These are phyloP conservation scores for Diaporthe sp. DNA, from an alignment of 2,329 filamentous ascomycete species.

Conservation along the genomic window DNA sequence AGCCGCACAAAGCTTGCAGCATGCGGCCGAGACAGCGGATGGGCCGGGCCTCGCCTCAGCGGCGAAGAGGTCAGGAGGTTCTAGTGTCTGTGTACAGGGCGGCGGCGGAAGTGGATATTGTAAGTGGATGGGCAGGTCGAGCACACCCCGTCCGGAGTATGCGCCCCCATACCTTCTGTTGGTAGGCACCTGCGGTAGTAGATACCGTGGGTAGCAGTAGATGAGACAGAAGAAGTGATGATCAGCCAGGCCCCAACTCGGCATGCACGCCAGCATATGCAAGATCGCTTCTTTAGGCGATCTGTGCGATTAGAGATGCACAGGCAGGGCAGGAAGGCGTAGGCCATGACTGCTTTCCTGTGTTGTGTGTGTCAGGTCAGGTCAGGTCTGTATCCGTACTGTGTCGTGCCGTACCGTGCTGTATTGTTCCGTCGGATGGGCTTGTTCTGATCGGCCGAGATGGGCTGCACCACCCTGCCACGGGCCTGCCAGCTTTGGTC, in stretches of 20 bases:
- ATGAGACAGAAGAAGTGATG: slow-evolving; percentile 18
- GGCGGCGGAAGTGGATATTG: slow-evolving; percentile 21
- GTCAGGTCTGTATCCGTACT: not conserved
- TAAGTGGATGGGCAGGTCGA: not conserved
- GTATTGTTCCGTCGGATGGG: not conserved
- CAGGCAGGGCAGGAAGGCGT: not conserved
- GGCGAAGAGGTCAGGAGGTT: slow-evolving; percentile 5
- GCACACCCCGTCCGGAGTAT: not conserved
- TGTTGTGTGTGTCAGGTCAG: too few relatives aligned
- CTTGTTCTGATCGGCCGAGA: slow-evolving; percentile 22
- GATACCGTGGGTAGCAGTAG: not conserved
- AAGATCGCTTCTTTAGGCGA: slow-evolving; percentile 34
- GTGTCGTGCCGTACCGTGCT: not conserved
- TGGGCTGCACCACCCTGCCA: not conserved
- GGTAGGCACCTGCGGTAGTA: not conserved
- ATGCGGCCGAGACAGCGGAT: slow-evolving; percentile 39
- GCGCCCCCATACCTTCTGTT: not conserved
- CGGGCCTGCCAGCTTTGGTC: not conserved
- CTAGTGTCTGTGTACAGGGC: not conserved
- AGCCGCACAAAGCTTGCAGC: slow-evolving; percentile 31
- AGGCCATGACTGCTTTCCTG: not conserved
- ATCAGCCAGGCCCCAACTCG: slow-evolving; percentile 23
- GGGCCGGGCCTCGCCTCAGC: slow-evolving; percentile 31
- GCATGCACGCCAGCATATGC: slow-evolving; percentile 32
- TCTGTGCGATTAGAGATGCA: slow-evolving; percentile 18